These are phyloP conservation scores for Westerdykella ornata DNA, from an alignment of 2,329 filamentous ascomycete genomes.

Conservation along the genomic window DNA sequence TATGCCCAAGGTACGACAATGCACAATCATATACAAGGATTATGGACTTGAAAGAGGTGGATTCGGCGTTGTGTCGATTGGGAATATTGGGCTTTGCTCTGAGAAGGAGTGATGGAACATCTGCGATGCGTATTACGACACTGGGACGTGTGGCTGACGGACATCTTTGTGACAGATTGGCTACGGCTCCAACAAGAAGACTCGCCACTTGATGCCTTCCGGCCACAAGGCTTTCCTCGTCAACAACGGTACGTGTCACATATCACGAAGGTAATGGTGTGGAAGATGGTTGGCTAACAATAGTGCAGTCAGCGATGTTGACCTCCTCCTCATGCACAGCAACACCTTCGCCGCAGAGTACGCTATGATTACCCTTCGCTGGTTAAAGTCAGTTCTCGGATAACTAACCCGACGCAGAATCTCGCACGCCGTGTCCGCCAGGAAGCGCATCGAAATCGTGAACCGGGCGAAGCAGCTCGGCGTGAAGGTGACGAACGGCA, in stretches of 20 bases:
- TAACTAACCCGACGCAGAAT: constrained; percentile 56
- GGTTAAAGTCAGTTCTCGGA: neutral
- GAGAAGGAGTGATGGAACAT: neutral
- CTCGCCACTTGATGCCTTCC: constrained; percentile 95
- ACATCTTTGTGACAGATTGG: constrained; percentile 63
- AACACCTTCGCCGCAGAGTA: constrained; percentile 98
- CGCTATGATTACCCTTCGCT: constrained; percentile 36
- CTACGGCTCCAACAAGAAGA: constrained; percentile 99
- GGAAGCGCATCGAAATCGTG: constrained; percentile 98
- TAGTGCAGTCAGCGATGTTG: constrained; percentile 63
- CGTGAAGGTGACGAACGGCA: constrained; percentile 99
- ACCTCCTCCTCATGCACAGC: constrained; percentile 99
- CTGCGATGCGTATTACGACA: neutral
- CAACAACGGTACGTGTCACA: constrained; percentile 59
- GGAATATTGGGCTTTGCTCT: neutral
- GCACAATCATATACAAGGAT: neutral
- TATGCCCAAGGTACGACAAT: constrained; percentile 86
- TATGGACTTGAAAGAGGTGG: neutral
- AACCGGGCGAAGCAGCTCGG: constrained; percentile 94
- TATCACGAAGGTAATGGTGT: neutral
- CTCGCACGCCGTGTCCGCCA: constrained; percentile 92
- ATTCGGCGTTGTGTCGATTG: neutral
- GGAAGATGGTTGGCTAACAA: constrained; percentile 14
- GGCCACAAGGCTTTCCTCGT: constrained; percentile 99
- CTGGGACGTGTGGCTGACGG: constrained; percentile 22